Base-by-base conservation (phyloP, 441 rosid genomes). In the Francoa sonchifolia region DNA sequence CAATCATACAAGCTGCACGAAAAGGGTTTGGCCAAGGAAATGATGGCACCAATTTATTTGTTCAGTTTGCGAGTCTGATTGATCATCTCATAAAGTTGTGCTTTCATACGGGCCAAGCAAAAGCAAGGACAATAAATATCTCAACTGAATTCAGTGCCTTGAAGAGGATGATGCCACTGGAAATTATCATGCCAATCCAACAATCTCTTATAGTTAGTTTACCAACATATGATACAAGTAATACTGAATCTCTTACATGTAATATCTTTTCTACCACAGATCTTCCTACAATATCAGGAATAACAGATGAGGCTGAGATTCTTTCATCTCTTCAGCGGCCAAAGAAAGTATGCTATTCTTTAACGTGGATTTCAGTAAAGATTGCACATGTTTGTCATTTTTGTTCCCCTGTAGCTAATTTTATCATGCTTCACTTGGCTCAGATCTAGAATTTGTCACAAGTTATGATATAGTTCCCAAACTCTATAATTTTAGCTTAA, bases 251-350 rank as follows among this genome's bases (percentile, higher is more conserved):
- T 20, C 73, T 58, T 53, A 48, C 89, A 40, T 72, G 81, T 48
- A 71, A 77, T 66, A 71, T 84, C 43, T 87, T 93, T 72, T 66
- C 86, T 48, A 63, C 71, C 41, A 67, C 72, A 33, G 94, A 93
- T 59, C 79, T 87, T 63, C 99, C 97, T 50, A 84, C 85, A 43
- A 84, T 93, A 58, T 71, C 62, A 42, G 93, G 94, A 57, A 84
- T 93, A 50, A 71, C 87, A 55, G 96, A 93, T 47, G 99, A 84
- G 63, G 97, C 96, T 31, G 96, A 93, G 79, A 87, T 92, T 68
- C 99, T 93, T 66, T 84, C 96, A 26, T 93, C 97, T 47, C 96
- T 84, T 63, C 99, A 93, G 76, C 71, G 79, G 36, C 97, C 99
- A 28, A 93, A 93, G 63, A 87, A 84, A 66, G 99, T 84, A 69